Conservation (phyloP, 2,329 filamentous ascomycete genomes). For the Botrytis squamosa region DNA sequence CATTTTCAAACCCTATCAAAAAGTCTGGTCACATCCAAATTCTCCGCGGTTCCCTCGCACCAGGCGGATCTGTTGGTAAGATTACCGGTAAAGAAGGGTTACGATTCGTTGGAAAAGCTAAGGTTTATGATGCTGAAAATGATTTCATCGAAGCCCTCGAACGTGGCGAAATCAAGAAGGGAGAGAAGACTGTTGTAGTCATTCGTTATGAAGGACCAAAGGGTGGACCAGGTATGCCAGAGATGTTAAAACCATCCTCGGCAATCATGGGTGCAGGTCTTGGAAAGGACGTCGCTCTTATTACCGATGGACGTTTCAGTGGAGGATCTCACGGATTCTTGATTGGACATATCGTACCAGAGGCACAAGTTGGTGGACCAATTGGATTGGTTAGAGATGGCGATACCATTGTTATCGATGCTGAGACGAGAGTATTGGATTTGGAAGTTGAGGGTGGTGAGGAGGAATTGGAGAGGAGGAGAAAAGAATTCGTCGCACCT, state of each 20-base stretch:
- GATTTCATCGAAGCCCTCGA: constrained; percentile 67
- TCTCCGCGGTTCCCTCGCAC: constrained; percentile 65
- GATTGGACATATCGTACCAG: constrained; percentile 61
- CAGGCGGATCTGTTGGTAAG: constrained; percentile 70
- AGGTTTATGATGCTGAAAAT: constrained; percentile 69
- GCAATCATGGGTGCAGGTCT: constrained; percentile 74
- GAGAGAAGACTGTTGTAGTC: constrained; percentile 73
- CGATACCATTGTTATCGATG: constrained; percentile 60
- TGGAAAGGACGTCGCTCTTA: constrained; percentile 66
- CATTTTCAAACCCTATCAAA: constrained; percentile 68
- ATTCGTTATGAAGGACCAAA: constrained; percentile 75
- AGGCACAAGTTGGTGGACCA: constrained; percentile 59
- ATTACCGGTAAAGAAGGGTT: constrained; percentile 76
- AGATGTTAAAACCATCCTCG: constrained; percentile 71
- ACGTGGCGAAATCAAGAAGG: constrained; percentile 67
- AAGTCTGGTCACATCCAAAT: constrained; percentile 71
- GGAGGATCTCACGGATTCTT: constrained; percentile 61
- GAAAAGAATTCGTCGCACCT: constrained; percentile 52
- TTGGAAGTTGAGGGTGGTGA: constrained; percentile 46
- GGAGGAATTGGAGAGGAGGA: constrained; percentile 42
- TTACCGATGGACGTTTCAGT: constrained; percentile 67
- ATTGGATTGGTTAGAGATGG: constrained; percentile 58
- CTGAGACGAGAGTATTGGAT: constrained; percentile 54
- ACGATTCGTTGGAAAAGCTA: constrained; percentile 65
- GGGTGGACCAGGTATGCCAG: constrained; percentile 70